These are phyloP conservation scores for Phialocephala subalpina DNA, from an alignment of 2,329 filamentous ascomycete genomes.

Conservation along the genomic window DNA sequence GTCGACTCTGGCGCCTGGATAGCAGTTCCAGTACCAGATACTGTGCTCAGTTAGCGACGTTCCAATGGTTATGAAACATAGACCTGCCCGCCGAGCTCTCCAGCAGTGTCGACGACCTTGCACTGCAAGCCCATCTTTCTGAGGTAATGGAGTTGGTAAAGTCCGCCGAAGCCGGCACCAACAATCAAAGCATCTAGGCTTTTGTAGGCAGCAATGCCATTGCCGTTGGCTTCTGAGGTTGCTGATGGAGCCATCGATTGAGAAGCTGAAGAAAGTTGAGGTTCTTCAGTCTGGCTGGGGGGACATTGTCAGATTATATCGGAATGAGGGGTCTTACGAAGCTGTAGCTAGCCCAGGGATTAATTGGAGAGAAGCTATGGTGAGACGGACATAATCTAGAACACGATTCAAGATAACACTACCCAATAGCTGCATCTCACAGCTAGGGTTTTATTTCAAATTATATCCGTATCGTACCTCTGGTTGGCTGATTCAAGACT, in stretches of 20 bases:
- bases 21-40: slow-evolving; percentile 47
- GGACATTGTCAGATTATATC: not conserved
- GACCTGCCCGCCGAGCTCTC: not conserved
- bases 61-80: not conserved
- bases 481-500: not conserved
- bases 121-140: not conserved
- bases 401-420: not conserved
- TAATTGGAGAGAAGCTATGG: slow-evolving; percentile 1
- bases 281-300: not conserved
- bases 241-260: slow-evolving; percentile 19
- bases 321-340: not conserved
- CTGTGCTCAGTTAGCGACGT: slow-evolving; percentile 4
- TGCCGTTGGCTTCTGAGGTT: slow-evolving; percentile 13
- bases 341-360: not conserved
- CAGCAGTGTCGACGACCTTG: not conserved
- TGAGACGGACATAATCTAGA: not conserved
- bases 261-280: not conserved
- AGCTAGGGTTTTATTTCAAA: not conserved
- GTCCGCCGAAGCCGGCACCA: not conserved
- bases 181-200: not conserved
- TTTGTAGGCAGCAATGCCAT: slow-evolving; percentile 16
- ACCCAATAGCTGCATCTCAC: not conserved
- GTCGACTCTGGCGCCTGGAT: slow-evolving; percentile 59
- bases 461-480: not conserved
- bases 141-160: slow-evolving; percentile 4